A percentile compares a stretch with the other conserved stretches of the same genome.
Evolutionary conservation across 1,139 yeast species (phyloP).

Genomic region (Oligophagozyma castellii): DNA sequence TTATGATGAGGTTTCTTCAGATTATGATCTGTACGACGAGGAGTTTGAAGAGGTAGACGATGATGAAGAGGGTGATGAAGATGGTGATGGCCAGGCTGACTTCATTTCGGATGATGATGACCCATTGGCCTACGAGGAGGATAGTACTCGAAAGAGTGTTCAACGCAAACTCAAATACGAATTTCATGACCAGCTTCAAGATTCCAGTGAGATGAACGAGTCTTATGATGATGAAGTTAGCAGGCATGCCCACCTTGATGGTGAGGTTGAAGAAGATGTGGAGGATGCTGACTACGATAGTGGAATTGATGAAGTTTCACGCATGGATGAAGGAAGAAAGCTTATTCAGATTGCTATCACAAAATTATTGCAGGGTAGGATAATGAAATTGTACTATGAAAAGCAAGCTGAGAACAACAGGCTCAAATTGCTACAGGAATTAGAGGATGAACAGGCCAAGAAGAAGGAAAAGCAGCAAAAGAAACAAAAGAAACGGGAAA

Average conservation of each 20-base stretch:
- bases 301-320: conserved; percentile 38
- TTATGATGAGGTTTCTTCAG: conserved; percentile 3
- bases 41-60: conserved; percentile 15
- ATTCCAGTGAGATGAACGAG: not conserved
- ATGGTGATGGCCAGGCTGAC: conserved; percentile 13
- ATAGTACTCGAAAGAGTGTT: conserved; percentile 10
- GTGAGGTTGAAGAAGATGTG: conserved; percentile 21
- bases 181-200: not conserved
- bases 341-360: conserved; percentile 67
- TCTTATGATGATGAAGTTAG: not conserved
- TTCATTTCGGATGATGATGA: conserved; percentile 2
- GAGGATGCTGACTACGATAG: conserved; percentile 28
- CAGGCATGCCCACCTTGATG: conserved; percentile 1
- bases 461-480: conserved; percentile 65
- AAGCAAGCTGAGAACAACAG: conserved; percentile 71
- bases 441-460: conserved; percentile 68
- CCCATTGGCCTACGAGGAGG: conserved; percentile 6
- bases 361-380: conserved; percentile 55
- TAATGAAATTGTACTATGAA: conserved; percentile 64
- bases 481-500: conserved; percentile 61
- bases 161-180: not conserved
- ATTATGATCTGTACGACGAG: conserved; percentile 2
- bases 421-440: conserved; percentile 57
- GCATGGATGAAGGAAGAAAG: conserved; percentile 64
- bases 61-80: conserved; percentile 10